Conservation (phyloP, 2,329 filamentous ascomycete genomes). For the Dactylellina parvicollis region DNA sequence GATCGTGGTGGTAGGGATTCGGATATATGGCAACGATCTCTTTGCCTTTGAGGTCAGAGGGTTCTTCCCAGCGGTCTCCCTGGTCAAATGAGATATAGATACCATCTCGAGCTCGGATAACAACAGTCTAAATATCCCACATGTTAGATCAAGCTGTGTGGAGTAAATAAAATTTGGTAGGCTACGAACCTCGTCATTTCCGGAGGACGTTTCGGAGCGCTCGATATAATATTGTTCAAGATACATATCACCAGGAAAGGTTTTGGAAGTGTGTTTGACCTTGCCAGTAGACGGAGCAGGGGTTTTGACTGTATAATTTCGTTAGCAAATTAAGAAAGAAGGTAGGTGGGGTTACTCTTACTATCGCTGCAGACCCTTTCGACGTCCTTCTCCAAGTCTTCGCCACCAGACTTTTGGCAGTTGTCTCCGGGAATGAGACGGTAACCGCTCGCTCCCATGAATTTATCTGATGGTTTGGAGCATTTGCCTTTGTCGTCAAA, state of each 20-base stretch:
- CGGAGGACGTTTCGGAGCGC: constrained; percentile 71
- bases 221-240: constrained; percentile 79
- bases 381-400: constrained; percentile 75
- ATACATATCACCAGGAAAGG: constrained; percentile 58
- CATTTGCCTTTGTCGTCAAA: constrained; percentile 76
- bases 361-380: constrained; percentile 79
- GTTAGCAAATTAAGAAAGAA: constrained; percentile 14
- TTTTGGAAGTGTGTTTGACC: constrained; percentile 62
- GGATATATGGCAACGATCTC: constrained; percentile 76
- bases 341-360: constrained; percentile 12
- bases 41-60: constrained; percentile 73
- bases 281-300: constrained; percentile 72
- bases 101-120: constrained; percentile 69
- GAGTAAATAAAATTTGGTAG: neutral
- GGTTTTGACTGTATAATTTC: constrained; percentile 57
- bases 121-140: constrained; percentile 62
- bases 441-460: constrained; percentile 88
- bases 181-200: constrained; percentile 72
- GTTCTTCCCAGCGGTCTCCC: constrained; percentile 81
- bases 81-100: constrained; percentile 84
- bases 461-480: constrained; percentile 75
- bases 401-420: constrained; percentile 76
- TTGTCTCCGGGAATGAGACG: constrained; percentile 86
- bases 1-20: constrained; percentile 82
- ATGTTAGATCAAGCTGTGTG: neutral